A percentile compares a stretch with the other conserved stretches of the same genome.
Conservation (phyloP, 345 rosid species). For the Capsella bursapastoris region DNA sequence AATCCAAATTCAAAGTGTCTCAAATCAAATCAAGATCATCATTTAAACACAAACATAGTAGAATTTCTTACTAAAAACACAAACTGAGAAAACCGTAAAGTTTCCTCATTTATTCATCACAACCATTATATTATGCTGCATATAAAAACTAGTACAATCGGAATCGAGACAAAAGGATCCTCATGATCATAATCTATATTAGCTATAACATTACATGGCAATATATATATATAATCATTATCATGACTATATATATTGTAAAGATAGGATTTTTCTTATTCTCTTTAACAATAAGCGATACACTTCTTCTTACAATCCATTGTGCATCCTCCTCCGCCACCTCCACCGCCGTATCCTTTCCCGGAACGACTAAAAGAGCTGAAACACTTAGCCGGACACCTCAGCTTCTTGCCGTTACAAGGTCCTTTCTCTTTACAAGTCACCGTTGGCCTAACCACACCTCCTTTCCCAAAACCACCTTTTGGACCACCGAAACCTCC, state of each 20-base stretch:
- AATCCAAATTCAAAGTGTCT: not conserved
- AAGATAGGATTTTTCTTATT: not conserved
- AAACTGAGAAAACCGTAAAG: conserved; percentile 26
- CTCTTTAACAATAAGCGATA: conserved; percentile 70
- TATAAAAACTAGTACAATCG: conserved; percentile 10
- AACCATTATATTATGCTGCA: conserved; percentile 24
- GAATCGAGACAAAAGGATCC: conserved; percentile 38
- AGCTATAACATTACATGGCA: conserved; percentile 25
- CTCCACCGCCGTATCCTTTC: conserved; percentile 88
- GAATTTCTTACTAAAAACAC: conserved; percentile 3
- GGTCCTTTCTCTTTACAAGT: conserved; percentile 83
- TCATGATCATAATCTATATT: conserved; percentile 26
- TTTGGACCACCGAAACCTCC: conserved; percentile 66
- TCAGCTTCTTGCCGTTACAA: conserved; percentile 80
- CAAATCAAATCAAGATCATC: conserved; percentile 1
- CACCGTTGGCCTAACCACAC: conserved; percentile 61
- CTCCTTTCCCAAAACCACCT: conserved; percentile 73
- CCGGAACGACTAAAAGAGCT: conserved; percentile 84
- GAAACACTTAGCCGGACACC: conserved; percentile 96
- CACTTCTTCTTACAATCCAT: conserved; percentile 97
- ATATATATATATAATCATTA: conserved; percentile 30
- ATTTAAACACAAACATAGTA: conserved; percentile 7
- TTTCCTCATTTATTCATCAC: conserved; percentile 42
- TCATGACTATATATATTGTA: conserved; percentile 30
- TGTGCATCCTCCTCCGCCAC: conserved; percentile 97